A percentile compares a stretch with the other conserved stretches of the same genome.
phyloP scores from a whole-genome alignment of 225 moss, liverwort and hornwort species.

The Takakia lepidozioides region DNA sequence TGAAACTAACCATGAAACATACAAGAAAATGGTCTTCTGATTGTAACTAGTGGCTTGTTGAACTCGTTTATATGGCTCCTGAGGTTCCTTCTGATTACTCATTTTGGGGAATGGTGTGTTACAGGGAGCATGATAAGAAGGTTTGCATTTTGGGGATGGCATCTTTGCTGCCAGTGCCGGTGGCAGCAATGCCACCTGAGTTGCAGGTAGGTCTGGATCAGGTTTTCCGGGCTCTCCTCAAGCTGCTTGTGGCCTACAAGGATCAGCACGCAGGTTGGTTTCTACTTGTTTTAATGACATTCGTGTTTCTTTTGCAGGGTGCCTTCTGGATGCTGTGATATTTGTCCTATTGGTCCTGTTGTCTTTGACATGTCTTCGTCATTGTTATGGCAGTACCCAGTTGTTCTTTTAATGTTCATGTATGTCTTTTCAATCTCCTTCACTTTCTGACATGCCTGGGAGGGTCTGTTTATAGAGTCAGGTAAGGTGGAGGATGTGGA shows the following conservation, averaged over 20 bases:
- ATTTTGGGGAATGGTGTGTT: neutral
- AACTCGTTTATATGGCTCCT: too few relatives aligned
- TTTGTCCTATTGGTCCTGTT: too few relatives aligned
- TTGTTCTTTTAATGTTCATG: too few relatives aligned
- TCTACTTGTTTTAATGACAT: neutral
- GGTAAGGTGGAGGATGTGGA: constrained; percentile 65
- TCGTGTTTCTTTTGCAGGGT: neutral
- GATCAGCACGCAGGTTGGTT: constrained; percentile 76
- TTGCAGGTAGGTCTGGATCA: constrained; percentile 88
- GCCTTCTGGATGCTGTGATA: neutral
- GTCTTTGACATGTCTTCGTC: too few relatives aligned
- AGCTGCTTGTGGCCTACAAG: constrained; percentile 83
- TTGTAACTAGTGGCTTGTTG: too few relatives aligned
- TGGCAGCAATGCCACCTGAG: constrained; percentile 68
- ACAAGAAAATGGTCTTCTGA: too few relatives aligned
- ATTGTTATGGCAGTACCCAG: too few relatives aligned
- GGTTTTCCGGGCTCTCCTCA: constrained; percentile 83
- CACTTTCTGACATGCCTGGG: too few relatives aligned
- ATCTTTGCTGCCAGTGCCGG: constrained; percentile 65
- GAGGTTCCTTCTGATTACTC: too few relatives aligned
- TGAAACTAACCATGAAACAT: too few relatives aligned
- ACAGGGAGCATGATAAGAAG: constrained; percentile 98
- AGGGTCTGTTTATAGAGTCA: constrained; percentile 77
- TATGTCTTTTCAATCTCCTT: too few relatives aligned
- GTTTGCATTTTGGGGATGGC: constrained; percentile 85